Percentiles rank a stretch among this genome's conserved stretches.
Evolutionary conservation across 352 stramenopile genomes (phyloP).

Genomic region (Phytopythium litorale): DNA sequence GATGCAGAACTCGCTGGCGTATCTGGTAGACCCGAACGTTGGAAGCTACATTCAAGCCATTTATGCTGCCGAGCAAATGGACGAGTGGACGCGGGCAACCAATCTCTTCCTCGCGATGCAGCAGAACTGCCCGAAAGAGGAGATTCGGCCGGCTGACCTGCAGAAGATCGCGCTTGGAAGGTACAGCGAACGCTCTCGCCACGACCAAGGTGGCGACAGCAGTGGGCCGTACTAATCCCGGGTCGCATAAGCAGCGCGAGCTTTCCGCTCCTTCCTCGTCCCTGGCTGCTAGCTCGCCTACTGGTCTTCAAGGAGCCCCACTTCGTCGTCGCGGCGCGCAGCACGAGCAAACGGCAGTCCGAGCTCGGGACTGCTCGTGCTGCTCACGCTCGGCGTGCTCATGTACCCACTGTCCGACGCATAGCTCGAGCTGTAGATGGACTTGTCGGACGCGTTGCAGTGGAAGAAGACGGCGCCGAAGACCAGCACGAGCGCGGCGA

Average conservation of each 20-base stretch:
- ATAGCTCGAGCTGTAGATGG: slow-evolving; percentile 40
- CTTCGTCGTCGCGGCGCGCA: slow-evolving; percentile 46
- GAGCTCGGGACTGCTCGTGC: slow-evolving; percentile 21
- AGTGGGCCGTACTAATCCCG: not conserved
- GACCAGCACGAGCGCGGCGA: slow-evolving; percentile 65
- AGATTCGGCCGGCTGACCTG: slow-evolving; percentile 42
- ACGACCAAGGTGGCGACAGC: slow-evolving; percentile 10
- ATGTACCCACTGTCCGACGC: not conserved
- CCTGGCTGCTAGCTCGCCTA: not conserved
- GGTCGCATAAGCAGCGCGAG: not conserved
- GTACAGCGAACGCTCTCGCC: slow-evolving; percentile 40
- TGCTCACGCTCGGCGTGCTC: slow-evolving; percentile 5
- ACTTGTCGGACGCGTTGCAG: slow-evolving; percentile 69
- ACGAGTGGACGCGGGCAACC: slow-evolving; percentile 63
- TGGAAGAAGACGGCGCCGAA: slow-evolving; percentile 77
- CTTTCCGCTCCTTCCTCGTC: too few relatives aligned
- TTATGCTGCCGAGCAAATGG: slow-evolving; percentile 56
- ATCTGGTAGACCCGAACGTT: slow-evolving; percentile 40
- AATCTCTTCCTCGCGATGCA: slow-evolving; percentile 77
- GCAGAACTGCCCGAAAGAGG: slow-evolving; percentile 42
- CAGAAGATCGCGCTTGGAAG: slow-evolving; percentile 62
- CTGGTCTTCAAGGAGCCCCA: slow-evolving; percentile 44
- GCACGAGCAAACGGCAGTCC: slow-evolving; percentile 23
- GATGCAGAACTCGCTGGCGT: slow-evolving; percentile 48
- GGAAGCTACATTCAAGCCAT: slow-evolving; percentile 78